Evolutionary conservation across 2,329 filamentous ascomycete genomes (phyloP), one percentile per base, ranked within the genome.

Genomic region (Beauveria bassiana): DNA sequence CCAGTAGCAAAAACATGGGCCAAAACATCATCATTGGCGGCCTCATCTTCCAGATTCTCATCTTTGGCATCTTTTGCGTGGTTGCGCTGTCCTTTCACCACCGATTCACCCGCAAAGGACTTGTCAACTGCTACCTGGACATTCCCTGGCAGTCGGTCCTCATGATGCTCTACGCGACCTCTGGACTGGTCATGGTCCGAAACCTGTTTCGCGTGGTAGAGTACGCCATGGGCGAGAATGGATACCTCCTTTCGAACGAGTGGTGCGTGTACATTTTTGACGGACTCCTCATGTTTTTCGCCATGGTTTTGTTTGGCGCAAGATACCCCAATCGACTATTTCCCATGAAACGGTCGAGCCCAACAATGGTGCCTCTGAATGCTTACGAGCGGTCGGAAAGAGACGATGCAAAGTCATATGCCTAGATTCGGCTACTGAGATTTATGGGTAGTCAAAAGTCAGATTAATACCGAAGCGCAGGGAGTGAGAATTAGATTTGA

Each of bases 1-100:
- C 54, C 46, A 65, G 61, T 51, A 53, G 50, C 45, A 47, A 63
- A 18, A 69, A 77, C 22, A 65, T 71, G 1, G 79, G 79, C 9
- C 70, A 78, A 54, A 74, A 78, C 22, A 71, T 86, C 60, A 78
- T 86, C 24, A 69, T 86, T 8, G 77, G 66, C 5, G 83, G 84
- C 3, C 70, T 87, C 5, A 69, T 80, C 20, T 68, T 86, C n/a
- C 84, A 87, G 65, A 74, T 86, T 16, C 40, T 80, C 24, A 76
- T 81, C 46, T 85, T 86, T 62, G 73, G 72, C 9, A 70, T 83
- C 26, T 86, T 85, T 65, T 70, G 82, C n/a, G 50, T 75, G 1
- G 73, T 76, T 0, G 74, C 79, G 0, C 62, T 74, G 1, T 62
- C 78, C 0, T 83, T 82, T 68, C 77, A 84, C 61, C 61, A 61